Evolutionary conservation across 192 early-diverging fungal species (phyloP), one percentile per base, ranked within the genome.

Genomic region (Coemansia sp.): DNA sequence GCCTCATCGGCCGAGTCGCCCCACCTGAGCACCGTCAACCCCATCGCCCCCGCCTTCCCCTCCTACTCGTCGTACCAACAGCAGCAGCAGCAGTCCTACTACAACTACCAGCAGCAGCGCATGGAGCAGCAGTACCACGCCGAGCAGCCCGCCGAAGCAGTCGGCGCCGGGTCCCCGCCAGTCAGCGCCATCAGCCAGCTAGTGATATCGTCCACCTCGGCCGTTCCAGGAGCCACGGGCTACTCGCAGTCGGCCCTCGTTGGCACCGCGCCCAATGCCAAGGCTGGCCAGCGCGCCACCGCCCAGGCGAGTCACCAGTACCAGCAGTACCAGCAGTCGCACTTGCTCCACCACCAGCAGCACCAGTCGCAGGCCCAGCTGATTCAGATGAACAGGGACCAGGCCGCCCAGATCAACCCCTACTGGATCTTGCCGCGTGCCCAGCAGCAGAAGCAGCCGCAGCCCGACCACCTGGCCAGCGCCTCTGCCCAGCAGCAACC

Each of bases 401-500:
- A 39, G 28, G 42, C 73, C 1, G 43, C 69, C 0, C 57, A 66
- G 28, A 31, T 73, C 18, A 61, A 69, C 67, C 20, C 68, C 2
- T 79, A 79, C 35, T 52, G 73, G 39, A 26, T 79, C 18, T 65
- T 79, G 65, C 38, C 77, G 35, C 60, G 72, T 6, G 43, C 66
- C 0, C 76, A 77, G 16, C 69, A 63, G n/a, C 43, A 69, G 36
- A 57, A 60, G 52, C 66, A 64, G 39, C 59, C 64, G 9, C 23
- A 41, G 35, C 56, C 33, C 18, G 52, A 58, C n/a, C 53, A 58
- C n/a, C 38, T 65, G 25, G 63, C 38, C 10, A 41, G 10, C 25
- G 11, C 33, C 37, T 47, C 35, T 6, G 47, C 47, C 3, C 13
- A 69, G 62, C 61, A 66, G 28, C 64, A 69, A 6, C 52, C 52